Conservation (phyloP, 441 rosid species). For the Bocquillonia castaneifolia region DNA sequence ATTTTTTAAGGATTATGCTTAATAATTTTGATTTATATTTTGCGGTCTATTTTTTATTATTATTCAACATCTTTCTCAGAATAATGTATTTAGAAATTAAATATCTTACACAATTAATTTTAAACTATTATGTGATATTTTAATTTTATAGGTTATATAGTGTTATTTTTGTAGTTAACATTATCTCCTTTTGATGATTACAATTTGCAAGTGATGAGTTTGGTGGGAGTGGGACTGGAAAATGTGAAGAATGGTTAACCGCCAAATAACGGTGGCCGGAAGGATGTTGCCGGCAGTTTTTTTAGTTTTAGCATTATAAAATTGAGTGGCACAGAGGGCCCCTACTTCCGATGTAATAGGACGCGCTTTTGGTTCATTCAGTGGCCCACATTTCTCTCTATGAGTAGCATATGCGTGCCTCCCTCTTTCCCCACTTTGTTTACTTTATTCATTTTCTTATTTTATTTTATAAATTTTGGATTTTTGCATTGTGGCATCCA, state of each 20-base stretch:
- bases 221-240: background rate
- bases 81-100: too few relatives aligned
- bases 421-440: background rate
- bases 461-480: background rate
- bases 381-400: slow-evolving; percentile 11
- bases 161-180: too few relatives aligned
- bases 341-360: slow-evolving; percentile 42
- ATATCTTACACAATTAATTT: too few relatives aligned
- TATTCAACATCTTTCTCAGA: too few relatives aligned
- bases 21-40: too few relatives aligned
- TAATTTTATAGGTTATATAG: too few relatives aligned
- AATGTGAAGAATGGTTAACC: background rate
- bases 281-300: background rate
- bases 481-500: background rate
- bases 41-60: too few relatives aligned
- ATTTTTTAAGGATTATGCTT: too few relatives aligned
- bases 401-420: too few relatives aligned
- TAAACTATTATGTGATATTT: too few relatives aligned
- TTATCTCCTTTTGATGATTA: too few relatives aligned
- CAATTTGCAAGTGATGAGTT: background rate
- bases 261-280: background rate
- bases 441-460: background rate
- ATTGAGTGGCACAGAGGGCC: slow-evolving; percentile 29
- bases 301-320: background rate
- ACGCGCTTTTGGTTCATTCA: slow-evolving; percentile 29